A percentile compares a stretch with the other conserved stretches of the same genome.
Evolutionary conservation across 2,329 filamentous ascomycete genomes (phyloP).

Genomic region (Diaporthe aspalathi): DNA sequence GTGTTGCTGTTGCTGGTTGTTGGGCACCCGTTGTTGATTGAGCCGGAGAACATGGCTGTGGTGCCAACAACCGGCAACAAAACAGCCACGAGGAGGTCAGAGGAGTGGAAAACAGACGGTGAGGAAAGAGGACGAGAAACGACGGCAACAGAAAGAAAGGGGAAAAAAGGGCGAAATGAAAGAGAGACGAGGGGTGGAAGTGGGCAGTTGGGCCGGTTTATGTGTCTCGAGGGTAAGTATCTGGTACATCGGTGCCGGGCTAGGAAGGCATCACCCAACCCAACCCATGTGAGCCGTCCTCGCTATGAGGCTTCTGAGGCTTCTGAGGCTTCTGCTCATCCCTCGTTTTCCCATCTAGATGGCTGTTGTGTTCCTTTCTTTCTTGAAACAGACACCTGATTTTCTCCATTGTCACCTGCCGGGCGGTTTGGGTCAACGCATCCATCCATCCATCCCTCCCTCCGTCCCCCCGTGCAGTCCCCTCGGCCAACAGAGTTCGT

Average conservation of each 20-base stretch:
- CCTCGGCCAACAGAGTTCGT: slow-evolving; percentile 29
- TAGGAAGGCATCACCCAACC: slow-evolving; percentile 17
- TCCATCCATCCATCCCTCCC: slow-evolving; percentile 3
- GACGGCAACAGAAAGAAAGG: slow-evolving; percentile 43
- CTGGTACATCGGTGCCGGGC: not conserved
- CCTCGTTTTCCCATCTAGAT: too few relatives aligned
- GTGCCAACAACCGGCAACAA: slow-evolving; percentile 19
- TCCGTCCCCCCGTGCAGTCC: not conserved
- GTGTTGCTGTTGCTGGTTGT: too few relatives aligned
- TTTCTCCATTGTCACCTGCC: not conserved
- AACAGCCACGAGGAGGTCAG: slow-evolving; percentile 16
- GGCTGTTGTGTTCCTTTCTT: not conserved
- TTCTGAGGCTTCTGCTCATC: not conserved
- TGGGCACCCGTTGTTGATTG: not conserved
- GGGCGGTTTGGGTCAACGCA: slow-evolving; percentile 8
- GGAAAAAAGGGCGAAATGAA: slow-evolving; percentile 44
- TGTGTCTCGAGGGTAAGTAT: slow-evolving; percentile 30
- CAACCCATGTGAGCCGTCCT: not conserved
- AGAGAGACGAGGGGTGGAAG: slow-evolving; percentile 44
- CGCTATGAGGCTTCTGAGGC: not conserved
- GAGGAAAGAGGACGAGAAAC: slow-evolving; percentile 37
- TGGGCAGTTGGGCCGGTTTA: slow-evolving; percentile 48
- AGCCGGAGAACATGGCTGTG: slow-evolving; percentile 14
- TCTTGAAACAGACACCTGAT: not conserved
- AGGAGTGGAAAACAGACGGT: slow-evolving; percentile 35